Evolutionary conservation across 352 stramenopile genomes (phyloP).

Genomic region (Pythium phragmiticola): DNA sequence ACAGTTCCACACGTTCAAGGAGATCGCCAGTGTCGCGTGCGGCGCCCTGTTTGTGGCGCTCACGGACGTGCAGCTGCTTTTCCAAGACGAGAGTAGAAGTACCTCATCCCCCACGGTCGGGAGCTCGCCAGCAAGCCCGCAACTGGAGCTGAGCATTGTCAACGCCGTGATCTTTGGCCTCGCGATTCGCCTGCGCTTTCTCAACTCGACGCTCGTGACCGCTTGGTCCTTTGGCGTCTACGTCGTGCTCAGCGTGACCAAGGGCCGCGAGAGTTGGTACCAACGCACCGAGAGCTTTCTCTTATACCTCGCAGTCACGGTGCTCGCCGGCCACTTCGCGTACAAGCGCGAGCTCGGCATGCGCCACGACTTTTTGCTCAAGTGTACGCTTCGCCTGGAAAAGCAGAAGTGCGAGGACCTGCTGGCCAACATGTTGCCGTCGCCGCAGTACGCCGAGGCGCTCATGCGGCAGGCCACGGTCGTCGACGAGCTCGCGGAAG

Average conservation of each 20-base stretch:
- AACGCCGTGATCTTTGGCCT: constrained; percentile 57
- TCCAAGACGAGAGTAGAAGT: constrained; percentile 4
- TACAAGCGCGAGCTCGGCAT: constrained; percentile 68
- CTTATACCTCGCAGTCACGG: constrained; percentile 34
- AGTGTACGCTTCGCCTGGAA: constrained; percentile 73
- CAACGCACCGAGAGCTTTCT: constrained; percentile 42
- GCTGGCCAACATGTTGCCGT: constrained; percentile 85
- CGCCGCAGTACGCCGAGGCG: constrained; percentile 64
- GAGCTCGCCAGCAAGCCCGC: neutral
- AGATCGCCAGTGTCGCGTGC: constrained; percentile 29
- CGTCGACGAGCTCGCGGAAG: constrained; percentile 78
- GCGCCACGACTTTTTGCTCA: constrained; percentile 74
- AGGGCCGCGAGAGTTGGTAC: constrained; percentile 31
- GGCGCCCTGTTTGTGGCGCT: constrained; percentile 38
- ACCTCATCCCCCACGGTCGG: neutral
- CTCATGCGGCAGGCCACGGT: constrained; percentile 73
- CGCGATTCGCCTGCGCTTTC: constrained; percentile 55
- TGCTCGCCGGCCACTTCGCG: constrained; percentile 43
- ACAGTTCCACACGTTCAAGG: constrained; percentile 36
- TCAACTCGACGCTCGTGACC: constrained; percentile 50
- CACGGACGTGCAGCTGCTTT: constrained; percentile 45
- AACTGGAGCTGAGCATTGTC: constrained; percentile 53
- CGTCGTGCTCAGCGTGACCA: constrained; percentile 25
- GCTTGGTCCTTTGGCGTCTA: constrained; percentile 39
- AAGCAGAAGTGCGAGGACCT: constrained; percentile 83